phyloP scores from a whole-genome alignment of 768 basidiomycete species.

The Obba rivulosa region DNA sequence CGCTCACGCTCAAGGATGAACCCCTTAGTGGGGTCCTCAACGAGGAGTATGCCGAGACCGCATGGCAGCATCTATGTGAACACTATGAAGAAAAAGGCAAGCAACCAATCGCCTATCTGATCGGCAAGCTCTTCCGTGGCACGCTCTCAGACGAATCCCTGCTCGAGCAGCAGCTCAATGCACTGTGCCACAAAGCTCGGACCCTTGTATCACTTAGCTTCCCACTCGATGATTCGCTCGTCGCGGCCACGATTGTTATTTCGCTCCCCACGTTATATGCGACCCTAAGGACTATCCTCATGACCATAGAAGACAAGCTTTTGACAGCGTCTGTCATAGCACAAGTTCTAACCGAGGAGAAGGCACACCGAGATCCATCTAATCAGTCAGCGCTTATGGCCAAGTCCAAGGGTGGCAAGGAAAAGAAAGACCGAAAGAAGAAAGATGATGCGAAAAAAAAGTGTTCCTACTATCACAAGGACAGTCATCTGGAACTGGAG shows the following conservation, averaged over 20 bases:
- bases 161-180: slow-evolving; percentile 18
- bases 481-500: slow-evolving; percentile 7
- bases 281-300: slow-evolving; percentile 18
- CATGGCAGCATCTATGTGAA: slow-evolving; percentile 15
- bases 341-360: slow-evolving; percentile 11
- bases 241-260: slow-evolving; percentile 17
- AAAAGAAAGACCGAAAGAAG: slow-evolving; percentile 5
- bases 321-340: slow-evolving; percentile 6
- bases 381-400: background rate
- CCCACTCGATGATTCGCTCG: slow-evolving; percentile 13
- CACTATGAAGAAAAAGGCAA: slow-evolving; percentile 19
- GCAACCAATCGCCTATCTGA: slow-evolving; percentile 19
- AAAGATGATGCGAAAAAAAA: slow-evolving; percentile 1
- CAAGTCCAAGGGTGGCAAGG: slow-evolving; percentile 1
- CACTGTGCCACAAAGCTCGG: slow-evolving; percentile 11
- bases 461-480: slow-evolving; percentile 8
- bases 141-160: slow-evolving; percentile 15
- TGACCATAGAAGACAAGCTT: slow-evolving; percentile 4
- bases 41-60: slow-evolving; percentile 7
- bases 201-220: slow-evolving; percentile 13
- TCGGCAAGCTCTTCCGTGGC: slow-evolving; percentile 16
- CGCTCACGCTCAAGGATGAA: slow-evolving; percentile 20
- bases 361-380: background rate
- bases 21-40: slow-evolving; percentile 17
- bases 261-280: slow-evolving; percentile 18